A percentile compares a stretch with the other conserved stretches of the same genome.
These are phyloP conservation scores for Talaromyces stipitatus DNA, from an alignment of 495 filamentous ascomycete species.

Conservation along the genomic window DNA sequence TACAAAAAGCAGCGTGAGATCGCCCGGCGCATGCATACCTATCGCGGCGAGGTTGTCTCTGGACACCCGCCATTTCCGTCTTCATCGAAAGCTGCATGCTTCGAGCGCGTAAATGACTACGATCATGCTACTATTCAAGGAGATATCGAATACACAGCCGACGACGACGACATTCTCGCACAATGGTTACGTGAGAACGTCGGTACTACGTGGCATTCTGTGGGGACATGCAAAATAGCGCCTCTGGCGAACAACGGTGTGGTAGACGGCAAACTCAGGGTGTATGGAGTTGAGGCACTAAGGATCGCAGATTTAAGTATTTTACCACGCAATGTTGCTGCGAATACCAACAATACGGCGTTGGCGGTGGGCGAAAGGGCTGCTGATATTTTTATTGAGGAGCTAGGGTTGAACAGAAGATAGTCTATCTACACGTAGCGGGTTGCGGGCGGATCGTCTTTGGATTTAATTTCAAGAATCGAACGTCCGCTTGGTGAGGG, in stretches of 20 bases:
- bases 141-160: slow-evolving; percentile 38
- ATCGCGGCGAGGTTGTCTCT: slow-evolving; percentile 42
- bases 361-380: slow-evolving; percentile 54
- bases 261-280: slow-evolving; percentile 28
- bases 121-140: no score
- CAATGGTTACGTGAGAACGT: slow-evolving; percentile 38
- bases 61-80: slow-evolving; percentile 45
- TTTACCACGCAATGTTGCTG: slow-evolving; percentile 48
- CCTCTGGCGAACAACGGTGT: slow-evolving; percentile 48
- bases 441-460: no score
- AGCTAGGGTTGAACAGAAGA: neutral
- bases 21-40: slow-evolving; percentile 42
- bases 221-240: slow-evolving; percentile 48
- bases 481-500: no score
- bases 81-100: slow-evolving; percentile 32
- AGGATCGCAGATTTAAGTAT: slow-evolving; percentile 48
- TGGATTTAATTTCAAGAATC: no score
- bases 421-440: no score
- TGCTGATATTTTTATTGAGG: slow-evolving; percentile 42
- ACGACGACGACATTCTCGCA: slow-evolving; percentile 46
- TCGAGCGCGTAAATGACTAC: slow-evolving; percentile 16
- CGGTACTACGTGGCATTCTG: slow-evolving; percentile 39
- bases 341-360: slow-evolving; percentile 56
- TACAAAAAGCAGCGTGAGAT: slow-evolving; percentile 53
- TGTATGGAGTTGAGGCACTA: slow-evolving; percentile 40